Evolutionary conservation across 2,329 filamentous ascomycete genomes (phyloP).

Genomic region (Arthroderma uncinatum): DNA sequence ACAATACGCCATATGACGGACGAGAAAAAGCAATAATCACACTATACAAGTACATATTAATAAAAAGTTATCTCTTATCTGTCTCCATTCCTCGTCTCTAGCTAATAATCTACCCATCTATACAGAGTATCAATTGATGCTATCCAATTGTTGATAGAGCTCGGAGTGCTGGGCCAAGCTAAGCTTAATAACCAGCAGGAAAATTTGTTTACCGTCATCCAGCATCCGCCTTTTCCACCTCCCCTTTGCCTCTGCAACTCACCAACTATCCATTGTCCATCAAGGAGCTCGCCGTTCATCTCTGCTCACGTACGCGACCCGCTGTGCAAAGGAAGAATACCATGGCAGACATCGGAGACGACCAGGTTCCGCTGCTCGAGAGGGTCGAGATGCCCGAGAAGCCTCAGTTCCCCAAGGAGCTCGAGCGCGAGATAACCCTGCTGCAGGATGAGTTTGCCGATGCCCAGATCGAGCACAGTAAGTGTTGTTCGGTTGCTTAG

Average conservation of each 20-base stretch:
- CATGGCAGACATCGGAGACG: constrained; percentile 9
- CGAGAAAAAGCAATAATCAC: too few species aligned
- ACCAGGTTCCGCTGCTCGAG: constrained; percentile 27
- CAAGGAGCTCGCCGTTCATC: not conserved
- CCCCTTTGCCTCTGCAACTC: not conserved
- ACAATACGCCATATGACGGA: not conserved
- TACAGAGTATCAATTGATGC: too few species aligned
- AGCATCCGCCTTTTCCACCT: not conserved
- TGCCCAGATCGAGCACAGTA: constrained; percentile 72
- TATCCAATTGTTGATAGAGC: too few species aligned
- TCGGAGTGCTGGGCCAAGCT: not conserved
- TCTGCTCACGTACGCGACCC: not conserved
- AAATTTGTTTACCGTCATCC: constrained; percentile 1
- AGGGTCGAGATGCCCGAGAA: constrained; percentile 22
- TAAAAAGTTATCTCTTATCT: too few species aligned
- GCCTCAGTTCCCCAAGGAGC: constrained; percentile 40
- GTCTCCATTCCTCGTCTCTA: too few species aligned
- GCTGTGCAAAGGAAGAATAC: not conserved
- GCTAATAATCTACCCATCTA: too few species aligned
- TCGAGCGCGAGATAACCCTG: constrained; percentile 51
- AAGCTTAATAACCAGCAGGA: not conserved
- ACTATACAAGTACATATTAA: too few species aligned
- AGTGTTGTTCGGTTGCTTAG: constrained; percentile 29
- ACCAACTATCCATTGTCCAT: not conserved
- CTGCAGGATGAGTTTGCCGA: constrained; percentile 78